A percentile compares a stretch with the other conserved stretches of the same genome.
phyloP scores from a whole-genome alignment of 139 green algal species.

The Zygnema cylindricum region DNA sequence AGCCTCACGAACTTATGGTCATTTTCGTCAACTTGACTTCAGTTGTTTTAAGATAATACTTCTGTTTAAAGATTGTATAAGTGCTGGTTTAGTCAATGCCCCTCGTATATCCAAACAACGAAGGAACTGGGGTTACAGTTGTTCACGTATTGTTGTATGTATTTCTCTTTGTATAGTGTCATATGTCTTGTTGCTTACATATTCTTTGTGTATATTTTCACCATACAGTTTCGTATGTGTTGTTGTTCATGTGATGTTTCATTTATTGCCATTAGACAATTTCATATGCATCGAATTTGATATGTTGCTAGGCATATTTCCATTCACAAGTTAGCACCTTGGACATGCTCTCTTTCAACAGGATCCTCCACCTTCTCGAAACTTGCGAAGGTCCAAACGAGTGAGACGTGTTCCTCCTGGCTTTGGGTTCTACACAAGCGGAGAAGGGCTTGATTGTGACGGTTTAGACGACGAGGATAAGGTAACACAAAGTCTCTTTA shows the following conservation, averaged over 20 bases:
- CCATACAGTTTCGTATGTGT: not conserved
- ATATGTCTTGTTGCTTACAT: not conserved
- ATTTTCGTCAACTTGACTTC: too few species aligned
- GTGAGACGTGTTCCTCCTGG: not conserved
- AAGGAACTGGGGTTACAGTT: not conserved
- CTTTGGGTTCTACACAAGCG: not conserved
- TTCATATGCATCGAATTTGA: too few species aligned
- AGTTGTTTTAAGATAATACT: too few species aligned
- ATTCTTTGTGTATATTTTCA: not conserved
- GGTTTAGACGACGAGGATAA: not conserved
- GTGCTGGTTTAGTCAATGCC: not conserved
- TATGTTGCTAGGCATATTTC: too few species aligned
- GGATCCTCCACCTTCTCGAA: not conserved
- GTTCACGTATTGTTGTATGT: not conserved
- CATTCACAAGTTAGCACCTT: too few species aligned
- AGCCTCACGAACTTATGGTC: too few species aligned
- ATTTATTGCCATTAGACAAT: too few species aligned
- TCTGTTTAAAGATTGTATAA: not conserved
- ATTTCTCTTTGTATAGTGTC: not conserved
- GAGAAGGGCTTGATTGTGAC: not conserved
- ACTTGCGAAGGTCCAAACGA: not conserved
- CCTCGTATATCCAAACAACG: not conserved
- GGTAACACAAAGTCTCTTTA: not conserved
- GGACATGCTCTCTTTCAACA: too few species aligned
- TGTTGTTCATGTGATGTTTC: not conserved